Conservation (phyloP, 805 yeast species). For the Teunomyces stri region DNA sequence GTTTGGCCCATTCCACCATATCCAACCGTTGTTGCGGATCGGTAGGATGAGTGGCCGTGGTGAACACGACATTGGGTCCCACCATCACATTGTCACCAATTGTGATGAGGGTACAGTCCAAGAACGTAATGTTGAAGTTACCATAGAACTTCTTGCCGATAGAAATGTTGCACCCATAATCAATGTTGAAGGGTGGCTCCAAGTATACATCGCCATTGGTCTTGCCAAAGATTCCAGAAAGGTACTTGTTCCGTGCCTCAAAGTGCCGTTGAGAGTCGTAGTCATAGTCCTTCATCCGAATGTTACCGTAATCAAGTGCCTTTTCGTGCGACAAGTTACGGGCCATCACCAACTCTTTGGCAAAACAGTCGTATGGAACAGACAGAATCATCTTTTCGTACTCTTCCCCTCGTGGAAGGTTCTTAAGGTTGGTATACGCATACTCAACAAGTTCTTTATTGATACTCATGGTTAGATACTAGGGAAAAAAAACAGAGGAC, state of each 20-base stretch:
- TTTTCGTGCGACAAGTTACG: conserved; percentile 34
- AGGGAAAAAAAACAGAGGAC: not conserved
- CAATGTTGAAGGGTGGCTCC: conserved; percentile 62
- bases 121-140: conserved; percentile 53
- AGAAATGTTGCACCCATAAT: conserved; percentile 62
- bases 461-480: conserved; percentile 11
- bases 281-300: conserved; percentile 34
- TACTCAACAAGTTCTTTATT: conserved; percentile 32
- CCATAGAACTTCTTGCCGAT: conserved; percentile 59
- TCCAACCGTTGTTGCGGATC: conserved; percentile 44
- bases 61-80: conserved; percentile 62
- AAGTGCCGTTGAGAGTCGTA: conserved; percentile 23
- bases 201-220: conserved; percentile 39
- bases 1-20: conserved; percentile 53
- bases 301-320: conserved; percentile 31
- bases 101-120: conserved; percentile 59
- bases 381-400: conserved; percentile 60
- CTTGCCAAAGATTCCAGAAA: conserved; percentile 48
- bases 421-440: conserved; percentile 31
- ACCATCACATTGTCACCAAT: conserved; percentile 59
- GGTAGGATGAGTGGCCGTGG: conserved; percentile 65
- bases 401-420: conserved; percentile 38
- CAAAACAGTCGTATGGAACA: conserved; percentile 41
- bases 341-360: conserved; percentile 21
- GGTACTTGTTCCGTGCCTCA: conserved; percentile 35